Evolutionary conservation across 495 filamentous ascomycete genomes (phyloP), one percentile per base, ranked within the genome.

Genomic region (Platismatia glauca): DNA sequence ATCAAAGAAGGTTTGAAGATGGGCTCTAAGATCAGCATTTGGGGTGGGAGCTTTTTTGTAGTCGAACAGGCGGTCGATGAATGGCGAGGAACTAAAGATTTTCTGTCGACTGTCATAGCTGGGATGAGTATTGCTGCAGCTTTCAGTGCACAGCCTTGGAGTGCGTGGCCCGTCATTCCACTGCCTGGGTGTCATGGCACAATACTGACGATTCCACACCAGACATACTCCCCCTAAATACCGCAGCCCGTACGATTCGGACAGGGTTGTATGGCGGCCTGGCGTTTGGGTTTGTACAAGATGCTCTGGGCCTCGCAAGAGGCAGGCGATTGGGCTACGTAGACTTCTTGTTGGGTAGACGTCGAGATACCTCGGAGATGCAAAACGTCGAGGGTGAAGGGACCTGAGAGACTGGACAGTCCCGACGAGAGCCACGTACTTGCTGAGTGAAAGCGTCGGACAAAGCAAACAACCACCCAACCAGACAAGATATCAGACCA

Each of bases 61-160:
- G 82, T 91, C 63, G 94, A 97, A 72, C 87, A 93, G 71, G 83
- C 86, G 57, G 87, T 96, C 61, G 94, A 97, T 74, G 77, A 82
- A 55, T 83, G 87, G 56, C 84, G 88, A 39, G 83, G 69, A 77
- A 78, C 61, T 74, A 83, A 73, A 63, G 90, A 96, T 73, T 80
- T 91, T 56, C 59, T 89, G 66, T 90, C 85, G 62, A 91, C 87
- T 0, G 81, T 90, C 7, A 80, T 89, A 37, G 91, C 95, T 35
- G 90, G 88, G 48, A 72, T 96, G 71, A 86, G 87, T 9, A 84
- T 89, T 41, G 88, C 90, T 24, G 93, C 94, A 4, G 84, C 83
- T 7, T 96, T 96, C 75, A 95, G 91, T 74, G 74, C 1, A 53
- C 50, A 53, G 50, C 50, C 90, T 55, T 86, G 89, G 81, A 89